Percentiles rank a stretch among this genome's conserved stretches.
phyloP scores from a whole-genome alignment of 306 rosid species.

The Gastrolobium bilobum region DNA sequence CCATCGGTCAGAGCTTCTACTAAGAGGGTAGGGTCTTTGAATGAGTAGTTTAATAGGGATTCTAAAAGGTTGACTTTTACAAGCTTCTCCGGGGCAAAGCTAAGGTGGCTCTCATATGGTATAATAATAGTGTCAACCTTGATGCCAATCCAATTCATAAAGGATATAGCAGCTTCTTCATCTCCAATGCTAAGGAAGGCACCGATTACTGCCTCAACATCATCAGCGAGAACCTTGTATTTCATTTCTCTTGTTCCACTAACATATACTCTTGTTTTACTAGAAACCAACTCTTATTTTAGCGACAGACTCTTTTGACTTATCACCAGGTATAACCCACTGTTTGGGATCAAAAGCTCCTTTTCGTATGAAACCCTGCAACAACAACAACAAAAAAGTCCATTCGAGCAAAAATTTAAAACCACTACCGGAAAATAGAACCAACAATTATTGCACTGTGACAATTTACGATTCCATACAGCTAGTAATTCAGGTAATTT shows the following conservation, averaged over 20 bases:
- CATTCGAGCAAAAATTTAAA: too few relatives aligned
- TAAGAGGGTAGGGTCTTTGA: constrained; percentile 60
- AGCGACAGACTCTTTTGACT: constrained; percentile 35
- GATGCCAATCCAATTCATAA: constrained; percentile 74
- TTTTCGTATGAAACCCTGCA: constrained; percentile 72
- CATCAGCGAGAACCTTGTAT: constrained; percentile 62
- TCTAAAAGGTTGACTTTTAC: constrained; percentile 55
- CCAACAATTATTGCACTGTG: background rate
- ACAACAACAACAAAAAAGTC: too few relatives aligned
- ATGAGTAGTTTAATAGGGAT: constrained; percentile 58
- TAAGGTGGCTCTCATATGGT: constrained; percentile 52
- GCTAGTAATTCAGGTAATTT: background rate
- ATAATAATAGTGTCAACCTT: constrained; percentile 50
- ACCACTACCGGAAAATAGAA: background rate
- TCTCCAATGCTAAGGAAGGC: constrained; percentile 67
- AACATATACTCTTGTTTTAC: constrained; percentile 51
- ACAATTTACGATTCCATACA: background rate
- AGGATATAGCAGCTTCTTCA: constrained; percentile 61
- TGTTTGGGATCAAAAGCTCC: constrained; percentile 60
- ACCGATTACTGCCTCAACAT: constrained; percentile 82
- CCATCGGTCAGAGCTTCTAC: constrained; percentile 85
- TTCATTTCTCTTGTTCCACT: constrained; percentile 51
- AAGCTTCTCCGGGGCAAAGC: constrained; percentile 45
- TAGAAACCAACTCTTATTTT: constrained; percentile 48
- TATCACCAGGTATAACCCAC: constrained; percentile 71